Evolutionary conservation across 2,329 filamentous ascomycete genomes (phyloP), one percentile per base, ranked within the genome.

Genomic region (Penicillium capsulatum): DNA sequence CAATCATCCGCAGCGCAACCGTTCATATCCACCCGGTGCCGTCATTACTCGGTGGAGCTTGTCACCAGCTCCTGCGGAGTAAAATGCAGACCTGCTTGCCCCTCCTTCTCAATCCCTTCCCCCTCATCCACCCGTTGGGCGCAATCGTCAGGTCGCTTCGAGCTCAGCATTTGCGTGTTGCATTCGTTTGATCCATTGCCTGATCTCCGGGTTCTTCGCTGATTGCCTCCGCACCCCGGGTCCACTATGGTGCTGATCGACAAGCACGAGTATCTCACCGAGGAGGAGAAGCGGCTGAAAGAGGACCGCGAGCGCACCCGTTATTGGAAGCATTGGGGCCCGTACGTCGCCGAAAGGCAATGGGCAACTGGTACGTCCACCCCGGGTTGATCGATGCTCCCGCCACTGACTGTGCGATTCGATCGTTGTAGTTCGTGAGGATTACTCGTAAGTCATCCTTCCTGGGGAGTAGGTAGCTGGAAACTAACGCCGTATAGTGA

Each of bases 261-360:
- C 67, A 81, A 84, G 60, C 81, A 92, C 68, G 86, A 92, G 63
- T 90, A 88, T 67, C 77, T 91, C 61, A 89, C 85, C 45, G 83
- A 86, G 66, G 91, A 97, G 70, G 91, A 97, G 74, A 85, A 84
- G 66, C 84, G 92, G 34, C 77, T 97, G 54, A 84, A 84, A 61
- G 81, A 95, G 61, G 91, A 97, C 67, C 80, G 82, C 44, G 80
- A 91, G 50, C 83, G 83, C 49, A 78, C 70, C 51, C 91, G 87
- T 66, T 97, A 97, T 73, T 97, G 91, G 91, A 97, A 97, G 79
- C 88, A 84, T 80, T 96, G 90, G 89, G 91, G 91, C 39, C 84
- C 90, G 16, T 97, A 96, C 61, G 83, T 94, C 55, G 81, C 90
- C 39, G 91, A 97, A 72, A 77, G 90, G 61, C 90, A 96, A 72